Conservation (phyloP, 2,329 filamentous ascomycete species). For the Colletotrichum sp. region DNA sequence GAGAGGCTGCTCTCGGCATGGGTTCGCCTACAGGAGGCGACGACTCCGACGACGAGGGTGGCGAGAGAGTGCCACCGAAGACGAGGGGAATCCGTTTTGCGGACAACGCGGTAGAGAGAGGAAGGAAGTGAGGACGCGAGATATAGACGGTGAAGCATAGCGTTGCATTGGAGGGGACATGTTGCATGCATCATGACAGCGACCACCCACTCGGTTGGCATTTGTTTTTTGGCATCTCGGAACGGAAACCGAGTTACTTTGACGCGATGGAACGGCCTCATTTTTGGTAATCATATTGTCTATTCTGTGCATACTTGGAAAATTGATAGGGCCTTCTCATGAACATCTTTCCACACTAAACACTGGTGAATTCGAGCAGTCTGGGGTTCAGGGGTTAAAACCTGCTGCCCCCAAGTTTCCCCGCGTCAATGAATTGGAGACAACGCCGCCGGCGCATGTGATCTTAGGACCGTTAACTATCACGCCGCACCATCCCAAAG, state of each 20-base stretch:
- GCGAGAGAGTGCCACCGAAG: slow-evolving; percentile 53
- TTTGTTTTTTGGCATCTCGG: neutral
- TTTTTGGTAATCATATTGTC: slow-evolving; percentile 19
- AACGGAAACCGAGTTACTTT: neutral
- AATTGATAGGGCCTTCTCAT: neutral
- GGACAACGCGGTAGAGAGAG: slow-evolving; percentile 40
- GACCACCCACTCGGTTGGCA: neutral
- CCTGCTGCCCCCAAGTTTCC: neutral
- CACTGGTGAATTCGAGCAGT: neutral
- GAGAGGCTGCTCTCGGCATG: slow-evolving; percentile 76
- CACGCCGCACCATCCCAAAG: neutral
- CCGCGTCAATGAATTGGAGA: neutral
- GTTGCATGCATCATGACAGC: slow-evolving; percentile 16
- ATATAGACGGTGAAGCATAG: slow-evolving; percentile 12
- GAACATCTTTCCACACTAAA: neutral
- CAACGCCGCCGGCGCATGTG: neutral
- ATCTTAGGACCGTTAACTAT: neutral
- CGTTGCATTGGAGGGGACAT: slow-evolving; percentile 7
- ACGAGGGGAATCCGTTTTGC: slow-evolving; percentile 67
- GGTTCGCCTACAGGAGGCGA: slow-evolving; percentile 41
- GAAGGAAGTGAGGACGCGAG: slow-evolving; percentile 13
- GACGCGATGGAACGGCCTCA: neutral
- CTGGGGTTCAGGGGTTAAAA: neutral
- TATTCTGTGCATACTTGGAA: slow-evolving; percentile 3
- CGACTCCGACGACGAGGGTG: slow-evolving; percentile 64